phyloP scores from a whole-genome alignment of 1,284 basidiomycete genomes.

The Ustilago loliicola region DNA sequence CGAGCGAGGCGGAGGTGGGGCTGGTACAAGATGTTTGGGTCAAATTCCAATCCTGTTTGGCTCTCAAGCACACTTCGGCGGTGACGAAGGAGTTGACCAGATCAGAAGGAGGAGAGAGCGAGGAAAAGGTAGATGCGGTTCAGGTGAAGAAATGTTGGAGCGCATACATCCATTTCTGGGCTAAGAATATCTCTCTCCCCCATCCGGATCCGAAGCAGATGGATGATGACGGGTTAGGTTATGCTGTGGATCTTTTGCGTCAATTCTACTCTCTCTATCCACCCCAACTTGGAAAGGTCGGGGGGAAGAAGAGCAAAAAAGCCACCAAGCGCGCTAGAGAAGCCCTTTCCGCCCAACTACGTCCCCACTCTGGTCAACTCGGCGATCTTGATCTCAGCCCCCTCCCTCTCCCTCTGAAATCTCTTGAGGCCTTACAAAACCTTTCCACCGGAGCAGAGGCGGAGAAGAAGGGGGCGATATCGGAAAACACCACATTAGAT shows the following conservation, averaged over 20 bases:
- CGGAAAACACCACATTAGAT: conserved; percentile 1
- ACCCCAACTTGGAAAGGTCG: not conserved
- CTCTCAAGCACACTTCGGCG: not conserved
- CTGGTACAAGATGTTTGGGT: conserved; percentile 47
- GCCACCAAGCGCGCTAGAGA: not conserved
- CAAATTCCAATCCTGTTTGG: conserved; percentile 16
- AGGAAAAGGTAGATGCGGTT: conserved; percentile 16
- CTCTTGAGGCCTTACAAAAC: conserved; percentile 9
- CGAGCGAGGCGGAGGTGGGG: not conserved
- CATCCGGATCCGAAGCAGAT: not conserved
- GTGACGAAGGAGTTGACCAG: not conserved
- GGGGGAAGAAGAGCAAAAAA: conserved; percentile 3
- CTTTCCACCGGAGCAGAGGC: not conserved
- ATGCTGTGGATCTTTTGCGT: conserved; percentile 8
- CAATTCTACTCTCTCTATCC: conserved; percentile 31
- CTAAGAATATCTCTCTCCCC: conserved; percentile 21
- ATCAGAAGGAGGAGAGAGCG: not conserved
- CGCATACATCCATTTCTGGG: conserved; percentile 47
- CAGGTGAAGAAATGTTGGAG: conserved; percentile 49
- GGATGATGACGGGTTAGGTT: conserved; percentile 13
- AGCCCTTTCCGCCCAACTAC: not conserved
- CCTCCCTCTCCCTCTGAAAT: conserved; percentile 22
- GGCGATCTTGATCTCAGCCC: conserved; percentile 19
- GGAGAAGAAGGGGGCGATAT: not conserved
- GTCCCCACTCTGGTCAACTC: not conserved